Evolutionary conservation across 2,329 filamentous ascomycete genomes (phyloP).

Genomic region (Claviceps sp.): DNA sequence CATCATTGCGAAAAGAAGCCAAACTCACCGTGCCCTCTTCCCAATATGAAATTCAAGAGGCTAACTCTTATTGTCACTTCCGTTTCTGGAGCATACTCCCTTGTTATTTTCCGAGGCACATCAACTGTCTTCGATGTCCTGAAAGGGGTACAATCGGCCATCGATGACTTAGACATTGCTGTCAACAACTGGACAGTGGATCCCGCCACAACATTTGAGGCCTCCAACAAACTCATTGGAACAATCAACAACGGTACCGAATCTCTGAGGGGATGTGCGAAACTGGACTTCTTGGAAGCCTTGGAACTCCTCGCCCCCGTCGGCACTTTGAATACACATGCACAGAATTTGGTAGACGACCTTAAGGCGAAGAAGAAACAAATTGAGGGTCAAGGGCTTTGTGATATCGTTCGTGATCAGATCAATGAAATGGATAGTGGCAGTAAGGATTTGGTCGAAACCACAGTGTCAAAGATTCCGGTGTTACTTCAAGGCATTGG

Average conservation of each 20-base stretch:
- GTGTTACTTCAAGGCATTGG: not conserved
- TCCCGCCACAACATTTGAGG: not conserved
- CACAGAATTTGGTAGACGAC: not conserved
- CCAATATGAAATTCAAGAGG: conserved; percentile 4
- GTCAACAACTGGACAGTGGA: conserved; percentile 1
- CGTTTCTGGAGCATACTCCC: not conserved
- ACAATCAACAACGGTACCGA: not conserved
- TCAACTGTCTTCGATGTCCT: not conserved
- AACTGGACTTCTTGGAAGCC: not conserved
- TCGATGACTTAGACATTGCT: not conserved
- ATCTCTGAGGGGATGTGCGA: not conserved
- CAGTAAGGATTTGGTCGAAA: not conserved
- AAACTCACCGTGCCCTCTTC: not conserved
- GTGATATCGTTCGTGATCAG: not conserved
- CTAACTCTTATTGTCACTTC: not conserved
- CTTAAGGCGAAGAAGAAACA: not conserved
- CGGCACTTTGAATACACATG: not conserved
- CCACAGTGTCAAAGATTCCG: not conserved
- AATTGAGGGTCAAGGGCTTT: not conserved
- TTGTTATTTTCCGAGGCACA: conserved; percentile 1
- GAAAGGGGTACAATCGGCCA: not conserved
- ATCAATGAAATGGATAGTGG: not conserved
- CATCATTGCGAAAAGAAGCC: not conserved
- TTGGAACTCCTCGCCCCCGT: not conserved
- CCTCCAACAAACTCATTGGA: not conserved